phyloP scores from a whole-genome alignment of 2,329 filamentous ascomycete genomes.

The Aspergillus caelatus region DNA sequence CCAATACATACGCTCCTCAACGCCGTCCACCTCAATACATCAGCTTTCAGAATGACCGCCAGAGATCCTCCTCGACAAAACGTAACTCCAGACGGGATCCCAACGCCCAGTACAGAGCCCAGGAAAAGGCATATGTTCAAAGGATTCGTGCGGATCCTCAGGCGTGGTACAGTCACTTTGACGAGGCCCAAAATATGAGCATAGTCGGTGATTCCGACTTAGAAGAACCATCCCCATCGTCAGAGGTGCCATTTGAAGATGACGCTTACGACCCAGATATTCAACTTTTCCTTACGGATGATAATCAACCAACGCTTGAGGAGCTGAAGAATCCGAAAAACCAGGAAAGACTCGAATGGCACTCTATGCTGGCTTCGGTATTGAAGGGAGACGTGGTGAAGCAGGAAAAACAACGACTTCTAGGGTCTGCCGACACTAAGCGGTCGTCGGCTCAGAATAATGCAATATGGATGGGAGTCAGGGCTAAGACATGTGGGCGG shows the following conservation, averaged over 20 bases:
- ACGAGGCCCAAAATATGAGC: slow-evolving; percentile 68
- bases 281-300: slow-evolving; percentile 88
- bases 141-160: slow-evolving; percentile 80
- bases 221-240: slow-evolving; percentile 87
- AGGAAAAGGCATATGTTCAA: slow-evolving; percentile 94
- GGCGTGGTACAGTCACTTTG: slow-evolving; percentile 67
- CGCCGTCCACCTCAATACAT: slow-evolving; percentile 58
- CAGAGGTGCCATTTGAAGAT: slow-evolving; percentile 77
- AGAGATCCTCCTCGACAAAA: slow-evolving; percentile 60
- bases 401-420: slow-evolving; percentile 95
- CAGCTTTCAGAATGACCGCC: slow-evolving; percentile 50
- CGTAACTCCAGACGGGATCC: slow-evolving; percentile 62
- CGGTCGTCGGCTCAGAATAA: slow-evolving; percentile 67
- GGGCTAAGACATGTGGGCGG: slow-evolving; percentile 80
- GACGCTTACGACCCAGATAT: slow-evolving; percentile 90
- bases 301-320: slow-evolving; percentile 83
- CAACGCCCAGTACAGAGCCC: slow-evolving; percentile 74
- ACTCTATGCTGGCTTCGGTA: slow-evolving; percentile 95
- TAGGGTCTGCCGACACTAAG: slow-evolving; percentile 76
- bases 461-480: slow-evolving; percentile 86
- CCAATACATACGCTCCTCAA: slow-evolving; percentile 73
- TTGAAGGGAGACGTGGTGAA: slow-evolving; percentile 95
- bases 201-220: slow-evolving; percentile 79
- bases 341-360: slow-evolving; percentile 92
- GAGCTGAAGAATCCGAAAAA: slow-evolving; percentile 87